Conservation (phyloP, 441 rosid genomes). For the Gossypium aridum region DNA sequence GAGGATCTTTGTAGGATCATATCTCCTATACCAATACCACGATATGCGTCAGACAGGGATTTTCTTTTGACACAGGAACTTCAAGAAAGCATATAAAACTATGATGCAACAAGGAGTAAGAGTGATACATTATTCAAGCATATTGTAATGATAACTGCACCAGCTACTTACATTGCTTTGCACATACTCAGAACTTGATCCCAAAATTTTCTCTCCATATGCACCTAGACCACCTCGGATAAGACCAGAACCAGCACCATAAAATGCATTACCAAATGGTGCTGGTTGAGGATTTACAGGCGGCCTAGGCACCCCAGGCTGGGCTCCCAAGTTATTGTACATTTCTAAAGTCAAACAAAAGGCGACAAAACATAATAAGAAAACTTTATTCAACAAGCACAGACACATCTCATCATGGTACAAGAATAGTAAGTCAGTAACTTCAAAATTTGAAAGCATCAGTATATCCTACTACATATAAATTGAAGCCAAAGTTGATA, state of each 20-base stretch:
- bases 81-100: neutral
- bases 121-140: neutral
- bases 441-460: neutral
- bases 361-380: neutral
- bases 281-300: slow-evolving; percentile 55
- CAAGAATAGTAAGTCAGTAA: neutral
- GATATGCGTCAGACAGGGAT: neutral
- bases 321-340: slow-evolving; percentile 65
- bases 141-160: neutral
- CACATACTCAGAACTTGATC: slow-evolving; percentile 90
- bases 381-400: neutral
- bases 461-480: neutral
- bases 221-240: slow-evolving; percentile 87
- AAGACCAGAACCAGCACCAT: slow-evolving; percentile 92
- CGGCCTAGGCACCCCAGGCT: slow-evolving; percentile 61
- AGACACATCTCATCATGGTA: neutral
- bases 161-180: slow-evolving; percentile 82
- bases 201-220: slow-evolving; percentile 79
- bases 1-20: too few species aligned
- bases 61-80: neutral
- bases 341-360: slow-evolving; percentile 33
- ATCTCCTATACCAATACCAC: neutral
- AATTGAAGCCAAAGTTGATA: neutral
- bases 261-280: slow-evolving; percentile 83
- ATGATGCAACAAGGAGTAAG: neutral